A percentile compares a stretch with the other conserved stretches of the same genome.
phyloP scores from a whole-genome alignment of 331 rosid species.

The Malus hybrid region DNA sequence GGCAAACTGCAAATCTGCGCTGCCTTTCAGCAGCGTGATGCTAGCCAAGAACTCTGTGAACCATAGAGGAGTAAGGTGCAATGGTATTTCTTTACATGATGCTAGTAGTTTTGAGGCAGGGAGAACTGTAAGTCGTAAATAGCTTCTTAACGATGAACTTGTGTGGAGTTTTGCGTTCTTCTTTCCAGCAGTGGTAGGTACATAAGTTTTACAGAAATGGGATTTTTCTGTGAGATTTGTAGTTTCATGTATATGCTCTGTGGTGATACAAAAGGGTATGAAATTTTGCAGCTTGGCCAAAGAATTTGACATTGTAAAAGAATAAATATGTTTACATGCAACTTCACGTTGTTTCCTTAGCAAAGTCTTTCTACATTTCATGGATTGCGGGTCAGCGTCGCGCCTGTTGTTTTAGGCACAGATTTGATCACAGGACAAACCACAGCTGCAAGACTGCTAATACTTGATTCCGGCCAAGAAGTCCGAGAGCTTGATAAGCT shows the following conservation, averaged over 20 bases:
- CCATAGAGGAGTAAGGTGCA: too few relatives aligned
- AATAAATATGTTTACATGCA: background rate
- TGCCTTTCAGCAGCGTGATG: too few relatives aligned
- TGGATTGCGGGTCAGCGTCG: background rate
- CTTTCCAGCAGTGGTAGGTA: background rate
- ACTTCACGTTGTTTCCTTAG: too few relatives aligned
- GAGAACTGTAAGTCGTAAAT: background rate
- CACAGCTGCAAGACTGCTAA: background rate
- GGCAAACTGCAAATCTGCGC: too few relatives aligned
- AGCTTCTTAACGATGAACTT: background rate
- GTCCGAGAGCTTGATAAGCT: background rate
- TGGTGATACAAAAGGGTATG: background rate
- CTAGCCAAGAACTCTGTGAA: too few relatives aligned
- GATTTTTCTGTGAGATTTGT: background rate
- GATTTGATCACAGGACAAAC: background rate
- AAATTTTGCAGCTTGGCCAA: background rate
- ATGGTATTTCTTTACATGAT: background rate
- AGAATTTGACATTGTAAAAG: background rate
- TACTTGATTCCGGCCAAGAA: background rate
- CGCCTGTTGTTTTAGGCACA: background rate
- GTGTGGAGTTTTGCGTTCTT: background rate
- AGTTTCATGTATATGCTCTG: background rate
- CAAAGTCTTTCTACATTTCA: background rate
- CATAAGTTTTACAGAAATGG: background rate
- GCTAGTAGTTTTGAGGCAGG: background rate